Base-by-base conservation (phyloP, 148 eudicot species). In the Camellia japonica region DNA sequence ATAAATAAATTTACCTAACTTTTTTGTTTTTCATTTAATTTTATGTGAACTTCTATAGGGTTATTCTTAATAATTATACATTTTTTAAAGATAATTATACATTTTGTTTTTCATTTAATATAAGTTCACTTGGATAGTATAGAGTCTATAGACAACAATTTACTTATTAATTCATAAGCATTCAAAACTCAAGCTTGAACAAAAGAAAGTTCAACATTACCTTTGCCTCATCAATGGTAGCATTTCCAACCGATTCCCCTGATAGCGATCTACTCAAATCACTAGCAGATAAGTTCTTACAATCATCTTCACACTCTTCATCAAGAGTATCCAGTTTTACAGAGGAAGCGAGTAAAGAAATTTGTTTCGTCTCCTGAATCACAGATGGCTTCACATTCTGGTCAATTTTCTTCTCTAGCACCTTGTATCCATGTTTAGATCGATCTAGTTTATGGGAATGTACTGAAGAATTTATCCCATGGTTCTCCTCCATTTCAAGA, bases 231-330 rank as follows among this genome's bases (percentile, higher is more conserved):
- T 75, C 59, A 62, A 73, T 78, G 76, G 84, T 62, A 73, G 12
- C 83, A 80, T 82, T 72, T 79, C 85, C 89, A 78, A 23, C 87
- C 30, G 91, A 83, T 80, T 84, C 90, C 79, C 73, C 85, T 46
- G 91, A 83, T n/a, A 62, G 63, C 5, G 82, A 85, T 78, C 80
- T 80, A 83, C 84, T 83, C 59, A 88, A 84, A 85, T 85, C 91
- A 78, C 83, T 85, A 70, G 77, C 70, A 63, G 85, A 82, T 44
- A 69, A 55, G 67, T 76, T 85, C 70, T 84, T 83, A 76, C 80
- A 85, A 80, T 89, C 91, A 84, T 87, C 90, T 68, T 90, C 94
- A 78, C 85, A 87, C 58, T 52, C 91, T 85, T 92, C 98, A 62
- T 91, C 91, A 70, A 91, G 88, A 62, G 90, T 85, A 51, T 84